Base-by-base conservation (phyloP, 768 basidiomycete species). In the Tephrocybe sp. region DNA sequence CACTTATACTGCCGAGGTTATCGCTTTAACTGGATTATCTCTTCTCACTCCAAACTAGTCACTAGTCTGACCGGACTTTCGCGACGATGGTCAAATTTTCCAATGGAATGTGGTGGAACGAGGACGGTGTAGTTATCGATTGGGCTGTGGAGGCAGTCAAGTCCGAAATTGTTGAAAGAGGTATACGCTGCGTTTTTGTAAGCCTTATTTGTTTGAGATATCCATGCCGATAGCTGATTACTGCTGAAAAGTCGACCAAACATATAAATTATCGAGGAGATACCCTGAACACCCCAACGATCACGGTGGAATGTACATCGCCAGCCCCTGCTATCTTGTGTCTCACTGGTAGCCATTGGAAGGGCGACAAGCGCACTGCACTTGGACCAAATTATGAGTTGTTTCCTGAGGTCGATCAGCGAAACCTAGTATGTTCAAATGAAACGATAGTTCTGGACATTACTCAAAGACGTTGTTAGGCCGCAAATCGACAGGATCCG, bases 201-300 rank as follows among this genome's bases (percentile, higher is more conserved):
- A 48, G 64, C 7, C 26, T 26, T 26, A 26, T 26, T 26, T 4
- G 26, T 26, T 26, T 53, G 9, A 22, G 31, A 26, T 13, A 17
- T 31, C 20, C 14, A 35, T 53, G 43, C 30, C 39, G 9, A 32
- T 19, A 20, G 4, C 17, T 23, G 17, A 14, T 32, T 20, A 48
- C 32, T 45, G 12, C 44, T 20, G 8, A 17, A 38, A 39, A 68
- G 67, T 51, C 67, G 2, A 64, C 52, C 14, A 65, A 63, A 51
- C 62, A 62, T 45, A 61, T 70, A 16, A 60, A 59, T 35, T 63
- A 67, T 57, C 65, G 69, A 10, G 69, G 66, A 23, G 69, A 70
- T 51, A 69, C 65, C 9, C 53, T 68, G 10, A 67, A 68, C 45
- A 58, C 60, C 19, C 66, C 67, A 10, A 68, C 69, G 7, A 60